These are phyloP conservation scores for Dicorynia guianensis DNA, from an alignment of 306 rosid genomes.

Conservation along the genomic window DNA sequence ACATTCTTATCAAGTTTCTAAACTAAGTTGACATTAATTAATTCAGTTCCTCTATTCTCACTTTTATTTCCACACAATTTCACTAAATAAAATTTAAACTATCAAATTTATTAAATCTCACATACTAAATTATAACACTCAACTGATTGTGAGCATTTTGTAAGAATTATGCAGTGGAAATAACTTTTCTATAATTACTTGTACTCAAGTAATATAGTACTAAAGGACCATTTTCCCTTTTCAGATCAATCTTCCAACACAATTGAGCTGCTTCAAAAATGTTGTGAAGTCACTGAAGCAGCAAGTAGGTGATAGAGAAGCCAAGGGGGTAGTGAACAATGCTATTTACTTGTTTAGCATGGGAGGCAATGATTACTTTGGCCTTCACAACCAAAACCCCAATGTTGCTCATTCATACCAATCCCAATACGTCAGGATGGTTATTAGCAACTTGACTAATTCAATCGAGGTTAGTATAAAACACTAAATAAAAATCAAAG, in stretches of 20 bases:
- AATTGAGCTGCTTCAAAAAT: slow-evolving; percentile 42
- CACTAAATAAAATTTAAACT: too few relatives aligned
- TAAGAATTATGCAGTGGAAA: too few relatives aligned
- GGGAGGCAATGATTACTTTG: slow-evolving; percentile 51
- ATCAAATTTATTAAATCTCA: too few relatives aligned
- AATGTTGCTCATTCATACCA: slow-evolving; percentile 19
- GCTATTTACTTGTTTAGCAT: slow-evolving; percentile 51
- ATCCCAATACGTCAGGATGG: slow-evolving; percentile 38
- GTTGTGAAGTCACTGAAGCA: slow-evolving; percentile 36
- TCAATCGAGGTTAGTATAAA: slow-evolving; percentile 44
- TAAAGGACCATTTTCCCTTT: slow-evolving; percentile 16
- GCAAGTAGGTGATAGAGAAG: slow-evolving; percentile 41
- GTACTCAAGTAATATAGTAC: not conserved
- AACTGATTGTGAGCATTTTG: too few relatives aligned
- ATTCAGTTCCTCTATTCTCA: too few relatives aligned
- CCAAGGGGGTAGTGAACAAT: slow-evolving; percentile 34
- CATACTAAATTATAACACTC: too few relatives aligned
- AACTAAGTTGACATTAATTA: too few relatives aligned
- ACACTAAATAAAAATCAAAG: too few relatives aligned
- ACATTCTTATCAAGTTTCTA: not conserved
- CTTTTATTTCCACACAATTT: too few relatives aligned
- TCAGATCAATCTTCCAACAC: slow-evolving; percentile 46
- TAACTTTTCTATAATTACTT: too few relatives aligned
- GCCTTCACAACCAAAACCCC: slow-evolving; percentile 37
- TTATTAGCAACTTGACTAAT: slow-evolving; percentile 43